phyloP scores from a whole-genome alignment of 2,329 filamentous ascomycete species.

The Dactylonectria macrodidyma region DNA sequence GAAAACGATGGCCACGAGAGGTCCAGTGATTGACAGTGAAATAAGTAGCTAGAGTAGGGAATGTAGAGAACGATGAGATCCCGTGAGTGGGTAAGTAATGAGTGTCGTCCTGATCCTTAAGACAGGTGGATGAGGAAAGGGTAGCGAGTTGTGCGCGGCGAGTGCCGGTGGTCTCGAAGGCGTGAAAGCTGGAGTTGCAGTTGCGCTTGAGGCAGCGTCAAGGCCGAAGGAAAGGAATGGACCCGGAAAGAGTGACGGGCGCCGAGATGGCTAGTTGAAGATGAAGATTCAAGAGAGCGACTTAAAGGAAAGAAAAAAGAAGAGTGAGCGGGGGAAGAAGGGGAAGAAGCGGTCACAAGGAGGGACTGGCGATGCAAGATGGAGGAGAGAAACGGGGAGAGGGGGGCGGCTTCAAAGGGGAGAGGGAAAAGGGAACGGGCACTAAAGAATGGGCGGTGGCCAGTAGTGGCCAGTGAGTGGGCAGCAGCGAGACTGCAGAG shows the following conservation, averaged over 20 bases:
- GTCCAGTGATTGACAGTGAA: conserved; percentile 25
- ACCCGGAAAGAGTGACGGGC: conserved; percentile 68
- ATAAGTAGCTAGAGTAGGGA: conserved; percentile 36
- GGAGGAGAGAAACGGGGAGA: conserved; percentile 52
- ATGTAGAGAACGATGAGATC: conserved; percentile 40
- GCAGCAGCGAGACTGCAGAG: conserved; percentile 15
- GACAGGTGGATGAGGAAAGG: conserved; percentile 34
- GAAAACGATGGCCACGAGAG: conserved; percentile 33
- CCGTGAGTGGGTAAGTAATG: conserved; percentile 44
- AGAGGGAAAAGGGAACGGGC: conserved; percentile 38
- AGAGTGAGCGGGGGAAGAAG: conserved; percentile 54
- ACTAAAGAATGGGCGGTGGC: conserved; percentile 31
- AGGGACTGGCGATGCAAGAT: conserved; percentile 53
- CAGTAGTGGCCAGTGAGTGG: conserved; percentile 16
- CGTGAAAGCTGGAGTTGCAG: conserved; percentile 38
- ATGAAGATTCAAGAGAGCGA: conserved; percentile 63
- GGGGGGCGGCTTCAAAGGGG: conserved; percentile 55
- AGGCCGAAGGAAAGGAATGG: conserved; percentile 61
- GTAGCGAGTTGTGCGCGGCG: conserved; percentile 40
- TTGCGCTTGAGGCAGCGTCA: conserved; percentile 44
- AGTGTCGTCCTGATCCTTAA: conserved; percentile 52
- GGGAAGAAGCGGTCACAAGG: conserved; percentile 58
- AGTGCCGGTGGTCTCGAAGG: conserved; percentile 41
- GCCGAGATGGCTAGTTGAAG: conserved; percentile 55
- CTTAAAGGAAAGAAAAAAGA: conserved; percentile 65